Evolutionary conservation across 352 stramenopile species (phyloP).

Genomic region (Pythium aquatile): DNA sequence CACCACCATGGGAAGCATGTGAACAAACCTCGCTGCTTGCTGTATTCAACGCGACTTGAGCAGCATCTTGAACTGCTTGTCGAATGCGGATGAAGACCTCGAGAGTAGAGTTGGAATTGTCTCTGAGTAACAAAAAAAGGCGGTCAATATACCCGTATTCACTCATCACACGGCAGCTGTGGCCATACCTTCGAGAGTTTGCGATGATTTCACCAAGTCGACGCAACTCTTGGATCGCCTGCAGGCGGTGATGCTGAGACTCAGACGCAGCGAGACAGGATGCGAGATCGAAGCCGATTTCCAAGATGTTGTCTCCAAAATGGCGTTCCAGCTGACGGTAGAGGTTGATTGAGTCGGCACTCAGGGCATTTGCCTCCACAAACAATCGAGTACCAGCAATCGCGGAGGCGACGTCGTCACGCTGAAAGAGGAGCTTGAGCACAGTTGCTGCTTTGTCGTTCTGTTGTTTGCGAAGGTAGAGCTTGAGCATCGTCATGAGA

Average conservation of each 20-base stretch:
- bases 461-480: slow-evolving; percentile 45
- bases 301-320: slow-evolving; percentile 49
- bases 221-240: slow-evolving; percentile 49
- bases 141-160: not conserved
- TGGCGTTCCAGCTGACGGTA: slow-evolving; percentile 63
- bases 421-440: slow-evolving; percentile 53
- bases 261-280: slow-evolving; percentile 46
- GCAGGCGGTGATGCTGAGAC: slow-evolving; percentile 22
- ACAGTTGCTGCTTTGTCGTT: slow-evolving; percentile 48
- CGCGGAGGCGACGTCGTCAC: slow-evolving; percentile 42
- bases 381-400: slow-evolving; percentile 47
- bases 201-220: slow-evolving; percentile 30
- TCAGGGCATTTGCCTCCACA: slow-evolving; percentile 44
- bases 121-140: not conserved
- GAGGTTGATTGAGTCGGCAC: slow-evolving; percentile 49
- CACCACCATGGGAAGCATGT: not conserved
- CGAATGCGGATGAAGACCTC: not conserved
- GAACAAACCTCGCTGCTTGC: not conserved
- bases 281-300: slow-evolving; percentile 69
- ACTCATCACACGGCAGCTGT: not conserved
- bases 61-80: slow-evolving; percentile 14
- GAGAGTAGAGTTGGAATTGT: not conserved
- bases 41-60: slow-evolving; percentile 16
- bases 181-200: slow-evolving; percentile 10
- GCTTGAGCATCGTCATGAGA: slow-evolving; percentile 53